A percentile compares a stretch with the other conserved stretches of the same genome.
These are phyloP conservation scores for Penicillium sp. DNA, from an alignment of 2,329 filamentous ascomycete genomes.

Conservation along the genomic window DNA sequence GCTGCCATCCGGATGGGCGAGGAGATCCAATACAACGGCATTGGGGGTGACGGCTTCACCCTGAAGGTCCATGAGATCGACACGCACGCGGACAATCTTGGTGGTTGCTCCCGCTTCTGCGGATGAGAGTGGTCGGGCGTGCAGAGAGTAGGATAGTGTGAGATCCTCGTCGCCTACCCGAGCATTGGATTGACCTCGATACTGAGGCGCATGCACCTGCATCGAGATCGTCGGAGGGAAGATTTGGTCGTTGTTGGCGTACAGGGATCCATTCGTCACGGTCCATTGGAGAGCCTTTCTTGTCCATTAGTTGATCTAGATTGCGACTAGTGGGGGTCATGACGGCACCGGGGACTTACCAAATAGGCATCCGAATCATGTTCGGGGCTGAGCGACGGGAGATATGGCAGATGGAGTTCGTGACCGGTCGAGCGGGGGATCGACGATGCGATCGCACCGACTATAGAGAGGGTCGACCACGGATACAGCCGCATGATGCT, in stretches of 20 bases:
- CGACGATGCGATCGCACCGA: slow-evolving; percentile 20
- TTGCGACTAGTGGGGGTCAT: not conserved
- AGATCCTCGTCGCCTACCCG: slow-evolving; percentile 18
- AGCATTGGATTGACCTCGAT: slow-evolving; percentile 16
- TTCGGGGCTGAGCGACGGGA: slow-evolving; percentile 14
- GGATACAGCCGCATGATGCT: slow-evolving; percentile 22
- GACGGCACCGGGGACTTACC: slow-evolving; percentile 11
- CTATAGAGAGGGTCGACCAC: slow-evolving; percentile 19
- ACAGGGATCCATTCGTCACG: slow-evolving; percentile 33
- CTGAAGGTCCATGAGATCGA: slow-evolving; percentile 32
- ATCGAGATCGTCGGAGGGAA: slow-evolving; percentile 35
- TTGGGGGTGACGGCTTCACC: slow-evolving; percentile 33
- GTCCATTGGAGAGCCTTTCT: slow-evolving; percentile 35
- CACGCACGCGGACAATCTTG: slow-evolving; percentile 26
- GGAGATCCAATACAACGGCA: slow-evolving; percentile 35
- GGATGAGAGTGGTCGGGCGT: slow-evolving; percentile 28
- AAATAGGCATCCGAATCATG: slow-evolving; percentile 19
- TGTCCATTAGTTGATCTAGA: slow-evolving; percentile 7
- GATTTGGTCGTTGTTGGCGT: slow-evolving; percentile 35
- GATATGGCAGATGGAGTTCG: slow-evolving; percentile 27
- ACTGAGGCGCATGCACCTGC: slow-evolving; percentile 32
- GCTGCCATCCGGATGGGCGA: slow-evolving; percentile 29
- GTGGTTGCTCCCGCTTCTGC: slow-evolving; percentile 16
- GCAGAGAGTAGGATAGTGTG: slow-evolving; percentile 30
- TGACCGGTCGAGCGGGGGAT: slow-evolving; percentile 20